Evolutionary conservation across 1,284 basidiomycete species (phyloP).

Genomic region (Takashimella koratensis): DNA sequence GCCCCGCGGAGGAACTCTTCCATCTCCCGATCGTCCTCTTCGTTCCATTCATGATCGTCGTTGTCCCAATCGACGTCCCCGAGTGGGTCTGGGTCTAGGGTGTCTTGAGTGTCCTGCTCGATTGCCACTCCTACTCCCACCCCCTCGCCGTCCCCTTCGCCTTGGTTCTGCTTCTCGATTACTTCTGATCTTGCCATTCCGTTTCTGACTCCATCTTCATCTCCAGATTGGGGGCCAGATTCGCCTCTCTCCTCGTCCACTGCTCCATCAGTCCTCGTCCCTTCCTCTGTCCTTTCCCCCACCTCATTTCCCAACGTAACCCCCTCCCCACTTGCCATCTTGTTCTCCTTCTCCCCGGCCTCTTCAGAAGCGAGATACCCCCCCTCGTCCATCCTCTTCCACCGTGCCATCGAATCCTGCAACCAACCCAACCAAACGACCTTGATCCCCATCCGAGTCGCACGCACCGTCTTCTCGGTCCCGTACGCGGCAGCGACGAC

Average conservation of each 20-base stretch:
- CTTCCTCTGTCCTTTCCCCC: not conserved
- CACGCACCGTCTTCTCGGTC: conserved; percentile 84
- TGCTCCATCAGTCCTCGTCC: not conserved
- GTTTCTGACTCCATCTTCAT: conserved; percentile 9
- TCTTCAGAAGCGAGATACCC: conserved; percentile 16
- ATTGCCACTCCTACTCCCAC: conserved; percentile 16
- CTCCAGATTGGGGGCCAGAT: conserved; percentile 31
- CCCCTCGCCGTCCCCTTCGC: conserved; percentile 38
- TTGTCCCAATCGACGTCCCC: conserved; percentile 31
- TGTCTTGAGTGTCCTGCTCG: conserved; percentile 17
- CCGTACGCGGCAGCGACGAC: conserved; percentile 87
- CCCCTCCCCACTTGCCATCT: conserved; percentile 78
- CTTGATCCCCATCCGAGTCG: conserved; percentile 65
- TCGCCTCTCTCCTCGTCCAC: not conserved
- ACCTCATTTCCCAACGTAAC: conserved; percentile 41
- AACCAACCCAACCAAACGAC: conserved; percentile 89
- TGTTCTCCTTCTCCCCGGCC: conserved; percentile 62
- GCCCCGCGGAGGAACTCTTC: not conserved
- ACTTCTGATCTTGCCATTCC: not conserved
- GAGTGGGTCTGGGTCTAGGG: conserved; percentile 18
- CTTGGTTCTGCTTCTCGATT: not conserved
- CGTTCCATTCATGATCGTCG: conserved; percentile 23
- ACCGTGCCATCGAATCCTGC: conserved; percentile 74
- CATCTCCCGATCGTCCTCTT: conserved; percentile 19
- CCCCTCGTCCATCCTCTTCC: conserved; percentile 53